Percentiles rank a stretch among this genome's conserved stretches.
These are phyloP conservation scores for Candida morakotiae DNA, from an alignment of 805 yeast genomes.

Conservation along the genomic window DNA sequence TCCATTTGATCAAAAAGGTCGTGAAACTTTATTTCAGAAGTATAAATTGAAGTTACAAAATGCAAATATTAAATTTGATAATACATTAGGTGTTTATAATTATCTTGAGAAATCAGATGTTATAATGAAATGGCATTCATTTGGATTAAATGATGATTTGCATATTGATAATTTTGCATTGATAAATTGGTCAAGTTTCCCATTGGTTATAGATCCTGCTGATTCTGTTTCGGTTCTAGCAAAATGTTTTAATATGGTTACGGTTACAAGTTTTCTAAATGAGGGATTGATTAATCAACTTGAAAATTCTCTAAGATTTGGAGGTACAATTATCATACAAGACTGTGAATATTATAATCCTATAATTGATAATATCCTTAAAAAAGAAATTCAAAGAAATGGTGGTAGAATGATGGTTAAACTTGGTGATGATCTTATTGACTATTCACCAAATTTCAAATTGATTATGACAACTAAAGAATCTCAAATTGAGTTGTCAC, in stretches of 20 bases:
- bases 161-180: conserved; percentile 62
- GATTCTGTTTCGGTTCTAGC: conserved; percentile 38
- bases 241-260: conserved; percentile 21
- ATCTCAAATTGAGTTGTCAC: conserved; percentile 40
- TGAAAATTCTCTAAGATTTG: conserved; percentile 81
- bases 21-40: conserved; percentile 29
- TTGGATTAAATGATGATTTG: conserved; percentile 54
- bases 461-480: conserved; percentile 62
- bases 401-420: conserved; percentile 69
- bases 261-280: conserved; percentile 69
- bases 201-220: conserved; percentile 74
- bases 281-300: conserved; percentile 60
- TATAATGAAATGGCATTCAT: conserved; percentile 46
- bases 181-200: conserved; percentile 36
- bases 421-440: conserved; percentile 62
- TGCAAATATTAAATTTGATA: conserved; percentile 34
- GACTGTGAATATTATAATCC: conserved; percentile 86
- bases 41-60: conserved; percentile 36
- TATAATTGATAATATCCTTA: conserved; percentile 56
- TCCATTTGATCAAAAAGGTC: conserved; percentile 42
- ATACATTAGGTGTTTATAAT: conserved; percentile 26
- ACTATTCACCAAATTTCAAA: conserved; percentile 60
- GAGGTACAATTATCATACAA: conserved; percentile 65
- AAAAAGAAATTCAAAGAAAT: conserved; percentile 53
- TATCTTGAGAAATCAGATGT: conserved; percentile 40